Conservation (phyloP, 306 rosid species). For the Quercus suber region DNA sequence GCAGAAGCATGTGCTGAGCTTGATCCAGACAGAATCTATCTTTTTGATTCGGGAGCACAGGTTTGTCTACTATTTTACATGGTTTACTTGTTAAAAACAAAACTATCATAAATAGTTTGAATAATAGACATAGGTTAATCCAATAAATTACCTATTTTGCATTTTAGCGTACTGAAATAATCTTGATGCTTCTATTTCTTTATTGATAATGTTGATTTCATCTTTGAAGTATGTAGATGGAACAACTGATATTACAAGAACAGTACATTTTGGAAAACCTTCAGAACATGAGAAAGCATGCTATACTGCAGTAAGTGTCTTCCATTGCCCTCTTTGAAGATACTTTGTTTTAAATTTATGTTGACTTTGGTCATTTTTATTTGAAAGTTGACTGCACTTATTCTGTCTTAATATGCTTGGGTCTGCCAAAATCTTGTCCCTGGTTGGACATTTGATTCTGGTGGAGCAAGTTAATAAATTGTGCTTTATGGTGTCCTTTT, state of each 20-base stretch:
- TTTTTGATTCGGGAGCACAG: slow-evolving; percentile 99
- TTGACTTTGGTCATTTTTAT: background rate
- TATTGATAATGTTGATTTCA: slow-evolving; percentile 27
- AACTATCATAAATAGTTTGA: slow-evolving; percentile 1
- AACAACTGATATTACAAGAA: slow-evolving; percentile 94
- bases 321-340: slow-evolving; percentile 11
- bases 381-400: background rate
- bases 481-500: background rate
- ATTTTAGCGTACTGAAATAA: slow-evolving; percentile 2
- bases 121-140: slow-evolving; percentile 1
- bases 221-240: slow-evolving; percentile 86
- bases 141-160: background rate
- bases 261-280: slow-evolving; percentile 97
- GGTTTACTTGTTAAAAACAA: background rate
- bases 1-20: slow-evolving; percentile 86
- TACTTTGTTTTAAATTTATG: background rate
- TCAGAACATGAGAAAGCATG: slow-evolving; percentile 83
- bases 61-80: slow-evolving; percentile 33
- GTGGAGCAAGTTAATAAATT: slow-evolving; percentile 3
- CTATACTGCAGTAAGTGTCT: slow-evolving; percentile 80
- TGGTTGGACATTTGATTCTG: slow-evolving; percentile 13
- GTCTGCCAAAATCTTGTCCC: slow-evolving; percentile 7
- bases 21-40: slow-evolving; percentile 88
- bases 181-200: slow-evolving; percentile 9
- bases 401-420: background rate